Evolutionary conservation across 2,329 filamentous ascomycete species (phyloP).

Genomic region (Fusarium sp.): DNA sequence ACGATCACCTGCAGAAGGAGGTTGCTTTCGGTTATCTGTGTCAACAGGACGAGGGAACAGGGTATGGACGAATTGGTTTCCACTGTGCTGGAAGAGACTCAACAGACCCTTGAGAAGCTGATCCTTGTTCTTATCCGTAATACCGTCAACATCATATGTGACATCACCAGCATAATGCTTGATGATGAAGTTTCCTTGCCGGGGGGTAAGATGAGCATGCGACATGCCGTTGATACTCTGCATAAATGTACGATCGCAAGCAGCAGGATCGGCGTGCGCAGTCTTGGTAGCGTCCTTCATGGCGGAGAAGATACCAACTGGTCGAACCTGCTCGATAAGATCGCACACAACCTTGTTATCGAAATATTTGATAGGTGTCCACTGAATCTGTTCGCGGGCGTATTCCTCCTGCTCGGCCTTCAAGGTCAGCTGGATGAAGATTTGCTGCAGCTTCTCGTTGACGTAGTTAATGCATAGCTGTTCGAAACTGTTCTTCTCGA

Average conservation of each 20-base stretch:
- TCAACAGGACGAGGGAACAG: constrained; percentile 95
- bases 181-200: constrained; percentile 97
- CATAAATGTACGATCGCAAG: constrained; percentile 96
- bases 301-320: constrained; percentile 92
- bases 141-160: constrained; percentile 91
- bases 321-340: constrained; percentile 90
- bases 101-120: constrained; percentile 94
- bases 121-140: constrained; percentile 99
- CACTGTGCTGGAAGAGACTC: constrained; percentile 84
- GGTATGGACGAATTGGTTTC: constrained; percentile 86
- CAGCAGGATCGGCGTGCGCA: constrained; percentile 94
- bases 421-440: constrained; percentile 97
- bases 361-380: constrained; percentile 99
- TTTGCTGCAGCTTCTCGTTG: constrained; percentile 98
- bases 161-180: constrained; percentile 99
- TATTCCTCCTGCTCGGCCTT: constrained; percentile 99
- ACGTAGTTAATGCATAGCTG: constrained; percentile 99
- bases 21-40: constrained; percentile 93
- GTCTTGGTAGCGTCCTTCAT: constrained; percentile 98
- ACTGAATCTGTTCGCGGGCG: constrained; percentile 93
- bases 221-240: constrained; percentile 91
- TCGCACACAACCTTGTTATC: constrained; percentile 99
- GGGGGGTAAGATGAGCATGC: constrained; percentile 89
- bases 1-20: constrained; percentile 94
- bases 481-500: constrained; percentile 99